Conservation (phyloP, 2,329 filamentous ascomycete species). For the Microascus cirrosus region DNA sequence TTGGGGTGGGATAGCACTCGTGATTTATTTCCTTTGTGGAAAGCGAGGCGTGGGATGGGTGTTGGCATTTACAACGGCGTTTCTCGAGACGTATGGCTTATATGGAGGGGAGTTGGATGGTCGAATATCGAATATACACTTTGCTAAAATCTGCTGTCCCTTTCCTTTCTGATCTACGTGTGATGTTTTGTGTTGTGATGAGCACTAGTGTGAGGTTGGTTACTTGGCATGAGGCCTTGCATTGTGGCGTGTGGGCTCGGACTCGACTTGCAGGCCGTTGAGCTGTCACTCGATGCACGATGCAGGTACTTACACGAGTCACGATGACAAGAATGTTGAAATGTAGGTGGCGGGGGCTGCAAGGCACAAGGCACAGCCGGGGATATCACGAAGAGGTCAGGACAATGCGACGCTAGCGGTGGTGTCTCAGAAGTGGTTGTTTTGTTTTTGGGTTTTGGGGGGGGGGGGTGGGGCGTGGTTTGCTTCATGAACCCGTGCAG, state of each 20-base stretch:
- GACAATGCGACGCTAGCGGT: background rate
- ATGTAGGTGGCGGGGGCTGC: background rate
- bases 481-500: too few species aligned
- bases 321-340: background rate
- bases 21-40: background rate
- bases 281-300: background rate
- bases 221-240: too few species aligned
- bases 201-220: background rate
- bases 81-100: background rate
- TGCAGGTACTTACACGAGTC: background rate
- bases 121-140: background rate
- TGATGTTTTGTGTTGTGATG: background rate
- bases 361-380: background rate
- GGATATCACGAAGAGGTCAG: background rate
- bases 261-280: too few species aligned
- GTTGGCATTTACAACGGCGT: background rate
- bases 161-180: background rate
- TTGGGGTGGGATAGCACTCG: background rate
- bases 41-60: background rate
- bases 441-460: too few species aligned
- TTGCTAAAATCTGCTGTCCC: background rate
- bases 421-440: background rate
- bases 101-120: background rate
- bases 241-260: too few species aligned
- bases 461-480: too few species aligned